Evolutionary conservation across 768 basidiomycete species (phyloP).

Genomic region (Imleria badia): DNA sequence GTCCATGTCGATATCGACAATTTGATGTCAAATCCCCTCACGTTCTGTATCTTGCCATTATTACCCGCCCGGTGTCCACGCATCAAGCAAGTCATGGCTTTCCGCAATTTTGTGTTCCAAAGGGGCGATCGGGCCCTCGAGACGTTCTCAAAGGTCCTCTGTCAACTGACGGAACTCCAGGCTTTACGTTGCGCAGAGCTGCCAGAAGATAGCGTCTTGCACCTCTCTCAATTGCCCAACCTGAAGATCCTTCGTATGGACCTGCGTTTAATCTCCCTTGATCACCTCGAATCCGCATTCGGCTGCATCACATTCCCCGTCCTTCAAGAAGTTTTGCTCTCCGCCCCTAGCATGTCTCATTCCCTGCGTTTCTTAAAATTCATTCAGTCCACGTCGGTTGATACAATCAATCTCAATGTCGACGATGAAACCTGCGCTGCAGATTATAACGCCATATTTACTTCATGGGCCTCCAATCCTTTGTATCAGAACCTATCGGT

Average conservation of each 20-base stretch:
- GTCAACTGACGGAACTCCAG: constrained; percentile 22
- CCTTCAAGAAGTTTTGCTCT: constrained; percentile 24
- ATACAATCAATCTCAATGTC: constrained; percentile 34
- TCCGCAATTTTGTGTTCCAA: constrained; percentile 29
- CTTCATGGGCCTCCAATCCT: constrained; percentile 22
- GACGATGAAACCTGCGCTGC: constrained; percentile 31
- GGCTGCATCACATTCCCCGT: constrained; percentile 17
- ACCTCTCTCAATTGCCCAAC: constrained; percentile 22
- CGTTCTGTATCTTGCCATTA: constrained; percentile 15
- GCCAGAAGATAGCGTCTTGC: constrained; percentile 22
- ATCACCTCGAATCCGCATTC: constrained; percentile 16
- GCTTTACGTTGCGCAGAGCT: constrained; percentile 28
- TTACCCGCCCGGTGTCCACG: constrained; percentile 24
- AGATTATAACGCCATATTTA: constrained; percentile 24
- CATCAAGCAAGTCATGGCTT: constrained; percentile 29
- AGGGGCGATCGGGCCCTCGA: constrained; percentile 25
- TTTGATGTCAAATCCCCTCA: constrained; percentile 27
- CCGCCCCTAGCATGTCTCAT: constrained; percentile 23
- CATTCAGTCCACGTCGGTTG: constrained; percentile 26
- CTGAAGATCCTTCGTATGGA: constrained; percentile 27
- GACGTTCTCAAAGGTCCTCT: constrained; percentile 23
- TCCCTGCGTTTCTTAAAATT: constrained; percentile 26
- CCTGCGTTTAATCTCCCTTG: constrained; percentile 24
- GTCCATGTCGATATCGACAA: constrained; percentile 31
- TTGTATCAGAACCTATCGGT: constrained; percentile 24